These are phyloP conservation scores for Lichtheimia hyalospora DNA, from an alignment of 371 early-diverging fungal genomes.

Conservation along the genomic window DNA sequence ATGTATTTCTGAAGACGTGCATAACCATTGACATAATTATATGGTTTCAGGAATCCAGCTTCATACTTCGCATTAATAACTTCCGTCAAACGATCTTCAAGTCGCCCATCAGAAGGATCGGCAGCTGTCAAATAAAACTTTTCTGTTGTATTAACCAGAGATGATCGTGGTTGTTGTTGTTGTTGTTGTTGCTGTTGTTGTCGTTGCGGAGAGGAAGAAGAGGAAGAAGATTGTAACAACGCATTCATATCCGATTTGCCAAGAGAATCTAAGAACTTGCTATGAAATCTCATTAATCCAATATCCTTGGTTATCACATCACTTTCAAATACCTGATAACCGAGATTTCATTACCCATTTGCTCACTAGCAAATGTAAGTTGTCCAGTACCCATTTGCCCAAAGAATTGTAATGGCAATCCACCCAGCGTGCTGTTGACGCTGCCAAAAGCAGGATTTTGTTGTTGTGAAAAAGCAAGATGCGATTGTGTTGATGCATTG, in stretches of 20 bases:
- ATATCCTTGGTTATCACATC: background rate
- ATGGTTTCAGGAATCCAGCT: constrained; percentile 91
- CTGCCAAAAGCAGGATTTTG: constrained; percentile 4
- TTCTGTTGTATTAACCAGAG: constrained; percentile 36
- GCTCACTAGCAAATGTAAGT: constrained; percentile 72
- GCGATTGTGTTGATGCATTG: background rate
- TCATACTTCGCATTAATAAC: constrained; percentile 93
- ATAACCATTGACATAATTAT: constrained; percentile 92
- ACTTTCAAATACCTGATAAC: constrained; percentile 55
- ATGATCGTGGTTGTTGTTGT: constrained; percentile 7
- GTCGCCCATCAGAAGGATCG: constrained; percentile 81
- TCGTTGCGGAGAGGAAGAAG: background rate
- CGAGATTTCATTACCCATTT: constrained; percentile 78
- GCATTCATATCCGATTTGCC: constrained; percentile 22
- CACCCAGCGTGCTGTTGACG: constrained; percentile 32
- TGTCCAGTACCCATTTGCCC: constrained; percentile 58
- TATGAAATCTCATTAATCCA: constrained; percentile 11
- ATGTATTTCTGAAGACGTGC: constrained; percentile 85
- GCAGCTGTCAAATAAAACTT: constrained; percentile 88
- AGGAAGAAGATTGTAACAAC: background rate
- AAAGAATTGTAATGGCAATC: constrained; percentile 44
- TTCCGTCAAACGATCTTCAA: constrained; percentile 83
- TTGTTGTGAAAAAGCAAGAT: background rate
- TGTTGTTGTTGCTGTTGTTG: background rate
- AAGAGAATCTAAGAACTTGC: constrained; percentile 67